Base-by-base conservation (phyloP, 164 flowering plant genomes). In the Houttuynia cordata region DNA sequence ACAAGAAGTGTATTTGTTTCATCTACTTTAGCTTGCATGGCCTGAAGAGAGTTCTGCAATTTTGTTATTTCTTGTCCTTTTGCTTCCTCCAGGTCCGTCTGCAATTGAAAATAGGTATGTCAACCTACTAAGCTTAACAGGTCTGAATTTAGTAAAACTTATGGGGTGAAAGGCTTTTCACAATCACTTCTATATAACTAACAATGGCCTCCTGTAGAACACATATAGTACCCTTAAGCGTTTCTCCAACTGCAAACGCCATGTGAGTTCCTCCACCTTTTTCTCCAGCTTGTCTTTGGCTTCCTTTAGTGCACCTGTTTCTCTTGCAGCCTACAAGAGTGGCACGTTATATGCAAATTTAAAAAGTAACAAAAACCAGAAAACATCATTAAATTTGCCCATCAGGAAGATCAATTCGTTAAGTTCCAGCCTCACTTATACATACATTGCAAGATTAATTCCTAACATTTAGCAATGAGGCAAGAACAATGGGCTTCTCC, bases 241-340 rank as follows among this genome's bases (percentile, higher is more conserved):
- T 68, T 88, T 91, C 74, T 91, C 96, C 64, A 88, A 71, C 62
- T 86, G 89, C 63, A 91, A 66, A 63, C 94, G 90, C 94, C 89
- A 88, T 62, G 97, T 88, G 59, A 91, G 90, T 64, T 91, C 96
- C 76, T 91, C 97, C 63, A 88, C 84, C 56, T 67, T 75, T 61
- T 88, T 91, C 69, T 85, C 89, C 61, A 91, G 91, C 79, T 88
- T 91, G 68, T 91, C 88, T 73, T 91, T 88, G 9, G 97, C 97
- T 77, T 91, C 96, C 78, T 82, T 86, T 47, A 88, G 91, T 65
- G 94, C 96, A 64, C 97, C 97, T 40, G 94, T 88, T 73, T 91
- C 97, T 76, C 90, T 82, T 53, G 97, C 83, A 64, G 80, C 94
- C 97, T 91, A 75, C 62, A 66, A 17, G 70, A 62, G 25, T 41